Evolutionary conservation across 2,329 filamentous ascomycete species (phyloP).

Genomic region (Acarospora socialis): DNA sequence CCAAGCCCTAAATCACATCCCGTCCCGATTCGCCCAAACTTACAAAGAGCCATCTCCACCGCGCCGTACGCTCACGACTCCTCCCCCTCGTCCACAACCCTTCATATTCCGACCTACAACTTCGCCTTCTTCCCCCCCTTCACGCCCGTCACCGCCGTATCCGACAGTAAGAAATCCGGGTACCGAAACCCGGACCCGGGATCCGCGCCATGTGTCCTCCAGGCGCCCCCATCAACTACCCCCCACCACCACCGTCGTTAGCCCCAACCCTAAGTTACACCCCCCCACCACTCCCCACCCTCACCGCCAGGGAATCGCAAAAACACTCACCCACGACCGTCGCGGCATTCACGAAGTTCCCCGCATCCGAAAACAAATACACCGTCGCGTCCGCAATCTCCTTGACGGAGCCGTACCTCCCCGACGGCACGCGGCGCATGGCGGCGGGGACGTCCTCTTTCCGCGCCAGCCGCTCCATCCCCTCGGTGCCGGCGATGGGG

Average conservation of each 20-base stretch:
- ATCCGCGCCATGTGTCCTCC: slow-evolving; percentile 28
- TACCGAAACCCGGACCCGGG: slow-evolving; percentile 33
- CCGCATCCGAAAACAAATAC: slow-evolving; percentile 74
- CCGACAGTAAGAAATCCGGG: slow-evolving; percentile 45
- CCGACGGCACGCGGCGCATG: slow-evolving; percentile 49
- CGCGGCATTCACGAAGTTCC: slow-evolving; percentile 74
- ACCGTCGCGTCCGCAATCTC: slow-evolving; percentile 91
- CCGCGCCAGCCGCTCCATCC: slow-evolving; percentile 49
- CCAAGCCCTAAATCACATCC: too few species aligned
- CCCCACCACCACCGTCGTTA: too few species aligned
- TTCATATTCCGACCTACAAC: too few species aligned
- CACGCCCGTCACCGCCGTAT: slow-evolving; percentile 40
- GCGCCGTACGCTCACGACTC: too few species aligned
- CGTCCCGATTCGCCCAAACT: too few species aligned
- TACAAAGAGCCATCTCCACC: too few species aligned
- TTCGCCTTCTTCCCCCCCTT: slow-evolving; percentile 44
- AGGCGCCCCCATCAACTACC: slow-evolving; percentile 38
- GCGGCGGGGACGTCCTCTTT: slow-evolving; percentile 35
- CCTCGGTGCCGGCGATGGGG: slow-evolving; percentile 73
- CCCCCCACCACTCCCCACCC: not conserved
- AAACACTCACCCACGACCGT: slow-evolving; percentile 53
- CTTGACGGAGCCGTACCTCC: slow-evolving; percentile 62
- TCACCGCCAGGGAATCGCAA: too few species aligned
- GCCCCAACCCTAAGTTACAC: not conserved
- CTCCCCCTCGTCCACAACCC: too few species aligned